Conservation (phyloP, 345 rosid species). For the Salix dunnii region DNA sequence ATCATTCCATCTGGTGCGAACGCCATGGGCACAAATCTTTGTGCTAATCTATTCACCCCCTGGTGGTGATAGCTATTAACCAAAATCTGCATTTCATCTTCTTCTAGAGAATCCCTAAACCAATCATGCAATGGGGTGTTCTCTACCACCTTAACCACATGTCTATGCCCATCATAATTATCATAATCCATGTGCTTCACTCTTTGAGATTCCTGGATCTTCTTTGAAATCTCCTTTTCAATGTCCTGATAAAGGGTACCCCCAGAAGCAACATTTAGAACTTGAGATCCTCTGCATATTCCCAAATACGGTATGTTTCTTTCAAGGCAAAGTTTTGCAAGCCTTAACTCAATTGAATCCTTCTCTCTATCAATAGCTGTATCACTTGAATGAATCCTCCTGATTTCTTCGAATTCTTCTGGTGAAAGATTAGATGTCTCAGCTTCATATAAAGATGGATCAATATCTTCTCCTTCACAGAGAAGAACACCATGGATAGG, state of each 20-base stretch:
- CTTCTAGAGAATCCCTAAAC: slow-evolving; percentile 62
- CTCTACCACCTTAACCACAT: slow-evolving; percentile 48
- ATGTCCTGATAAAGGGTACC: slow-evolving; percentile 76
- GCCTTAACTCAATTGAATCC: slow-evolving; percentile 69
- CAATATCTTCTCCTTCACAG: slow-evolving; percentile 90
- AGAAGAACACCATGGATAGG: slow-evolving; percentile 94
- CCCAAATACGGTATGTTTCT: slow-evolving; percentile 81
- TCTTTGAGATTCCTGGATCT: slow-evolving; percentile 25
- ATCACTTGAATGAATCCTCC: slow-evolving; percentile 60
- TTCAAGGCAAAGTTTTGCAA: slow-evolving; percentile 75
- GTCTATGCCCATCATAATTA: slow-evolving; percentile 76
- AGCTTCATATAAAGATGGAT: slow-evolving; percentile 65
- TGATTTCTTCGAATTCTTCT: slow-evolving; percentile 68
- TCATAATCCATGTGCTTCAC: slow-evolving; percentile 66
- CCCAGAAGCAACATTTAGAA: slow-evolving; percentile 79
- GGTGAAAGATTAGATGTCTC: slow-evolving; percentile 47
- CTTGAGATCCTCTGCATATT: slow-evolving; percentile 81
- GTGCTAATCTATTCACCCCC: slow-evolving; percentile 71
- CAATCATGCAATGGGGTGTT: slow-evolving; percentile 60
- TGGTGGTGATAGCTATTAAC: slow-evolving; percentile 93
- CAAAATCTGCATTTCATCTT: slow-evolving; percentile 50
- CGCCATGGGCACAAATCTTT: slow-evolving; percentile 75
- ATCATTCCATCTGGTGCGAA: slow-evolving; percentile 75
- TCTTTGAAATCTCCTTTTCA: slow-evolving; percentile 49
- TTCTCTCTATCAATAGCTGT: slow-evolving; percentile 73